phyloP scores from a whole-genome alignment of 1,139 yeast species.

The Saccharomyces hybrid region DNA sequence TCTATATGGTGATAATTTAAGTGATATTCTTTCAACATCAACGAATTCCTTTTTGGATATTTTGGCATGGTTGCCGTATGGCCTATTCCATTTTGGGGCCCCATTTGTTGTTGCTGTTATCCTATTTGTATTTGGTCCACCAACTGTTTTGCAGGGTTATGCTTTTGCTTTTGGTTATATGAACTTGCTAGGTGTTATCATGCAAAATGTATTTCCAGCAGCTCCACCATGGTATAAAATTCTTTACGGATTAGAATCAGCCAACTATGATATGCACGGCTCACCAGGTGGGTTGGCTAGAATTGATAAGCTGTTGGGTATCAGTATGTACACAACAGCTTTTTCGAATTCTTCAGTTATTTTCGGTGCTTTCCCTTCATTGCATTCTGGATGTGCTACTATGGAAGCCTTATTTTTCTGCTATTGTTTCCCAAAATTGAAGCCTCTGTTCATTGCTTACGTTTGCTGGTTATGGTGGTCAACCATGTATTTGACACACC shows the following conservation, averaged over 20 bases:
- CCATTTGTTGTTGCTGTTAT: slow-evolving; percentile 83
- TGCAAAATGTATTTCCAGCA: slow-evolving; percentile 81
- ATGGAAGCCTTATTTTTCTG: slow-evolving; percentile 85
- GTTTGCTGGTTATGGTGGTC: slow-evolving; percentile 97
- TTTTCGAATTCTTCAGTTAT: slow-evolving; percentile 85
- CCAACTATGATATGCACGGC: slow-evolving; percentile 86
- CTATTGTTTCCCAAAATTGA: slow-evolving; percentile 68
- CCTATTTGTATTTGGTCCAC: slow-evolving; percentile 85
- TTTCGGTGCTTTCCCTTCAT: slow-evolving; percentile 96
- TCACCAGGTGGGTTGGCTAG: slow-evolving; percentile 95
- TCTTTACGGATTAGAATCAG: slow-evolving; percentile 79
- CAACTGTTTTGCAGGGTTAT: slow-evolving; percentile 76
- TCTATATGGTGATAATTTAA: slow-evolving; percentile 85
- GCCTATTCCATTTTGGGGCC: slow-evolving; percentile 78
- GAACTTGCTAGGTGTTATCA: slow-evolving; percentile 78
- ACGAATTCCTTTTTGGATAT: slow-evolving; percentile 65
- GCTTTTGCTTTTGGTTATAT: slow-evolving; percentile 97
- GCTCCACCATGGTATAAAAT: slow-evolving; percentile 99
- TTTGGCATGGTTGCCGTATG: slow-evolving; percentile 94
- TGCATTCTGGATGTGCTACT: slow-evolving; percentile 89
- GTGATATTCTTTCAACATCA: slow-evolving; percentile 74
- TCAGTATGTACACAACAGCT: slow-evolving; percentile 80
- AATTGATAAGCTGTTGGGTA: slow-evolving; percentile 72
- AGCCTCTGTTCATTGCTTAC: slow-evolving; percentile 60
- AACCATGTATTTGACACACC: slow-evolving; percentile 94